A percentile compares a stretch with the other conserved stretches of the same genome.
phyloP scores from a whole-genome alignment of 306 rosid genomes.

The Prunus mongolica region DNA sequence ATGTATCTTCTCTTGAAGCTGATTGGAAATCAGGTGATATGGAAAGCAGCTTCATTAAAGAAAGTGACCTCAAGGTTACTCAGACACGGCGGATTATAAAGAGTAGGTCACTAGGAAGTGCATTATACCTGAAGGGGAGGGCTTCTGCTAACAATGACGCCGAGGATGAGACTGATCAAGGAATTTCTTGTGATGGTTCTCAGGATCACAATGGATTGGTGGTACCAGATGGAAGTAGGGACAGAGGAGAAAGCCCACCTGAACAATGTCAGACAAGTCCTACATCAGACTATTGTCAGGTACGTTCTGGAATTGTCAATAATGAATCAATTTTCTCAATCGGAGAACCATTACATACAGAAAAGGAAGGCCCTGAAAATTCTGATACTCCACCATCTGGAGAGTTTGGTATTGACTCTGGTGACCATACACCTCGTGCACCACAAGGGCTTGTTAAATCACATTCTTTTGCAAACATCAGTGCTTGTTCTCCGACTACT shows the following conservation, averaged over 20 bases:
- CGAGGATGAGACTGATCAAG: slow-evolving; percentile 44
- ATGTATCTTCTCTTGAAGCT: slow-evolving; percentile 34
- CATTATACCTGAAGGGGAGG: slow-evolving; percentile 41
- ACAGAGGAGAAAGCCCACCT: slow-evolving; percentile 26
- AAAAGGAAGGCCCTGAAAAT: slow-evolving; percentile 48
- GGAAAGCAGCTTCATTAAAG: slow-evolving; percentile 28
- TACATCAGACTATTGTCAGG: slow-evolving; percentile 23
- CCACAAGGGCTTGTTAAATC: slow-evolving; percentile 48
- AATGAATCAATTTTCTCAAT: slow-evolving; percentile 45
- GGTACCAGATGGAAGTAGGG: slow-evolving; percentile 29
- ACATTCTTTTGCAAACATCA: slow-evolving; percentile 51
- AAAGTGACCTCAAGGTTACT: slow-evolving; percentile 19
- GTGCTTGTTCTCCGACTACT: slow-evolving; percentile 31
- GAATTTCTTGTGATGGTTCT: slow-evolving; percentile 34
- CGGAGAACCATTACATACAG: slow-evolving; percentile 42
- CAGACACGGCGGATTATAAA: slow-evolving; percentile 39
- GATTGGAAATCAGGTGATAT: slow-evolving; percentile 39
- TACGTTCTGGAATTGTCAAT: slow-evolving; percentile 30
- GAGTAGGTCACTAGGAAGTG: slow-evolving; percentile 64
- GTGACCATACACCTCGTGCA: slow-evolving; percentile 24
- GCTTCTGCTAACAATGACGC: slow-evolving; percentile 22
- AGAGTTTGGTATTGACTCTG: slow-evolving; percentile 36
- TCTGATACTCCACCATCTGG: slow-evolving; percentile 43
- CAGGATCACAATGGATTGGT: slow-evolving; percentile 23
- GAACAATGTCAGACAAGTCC: slow-evolving; percentile 26